Base-by-base conservation (phyloP, 805 yeast genomes). In the Yamadazyma takamatsuzukensis region DNA sequence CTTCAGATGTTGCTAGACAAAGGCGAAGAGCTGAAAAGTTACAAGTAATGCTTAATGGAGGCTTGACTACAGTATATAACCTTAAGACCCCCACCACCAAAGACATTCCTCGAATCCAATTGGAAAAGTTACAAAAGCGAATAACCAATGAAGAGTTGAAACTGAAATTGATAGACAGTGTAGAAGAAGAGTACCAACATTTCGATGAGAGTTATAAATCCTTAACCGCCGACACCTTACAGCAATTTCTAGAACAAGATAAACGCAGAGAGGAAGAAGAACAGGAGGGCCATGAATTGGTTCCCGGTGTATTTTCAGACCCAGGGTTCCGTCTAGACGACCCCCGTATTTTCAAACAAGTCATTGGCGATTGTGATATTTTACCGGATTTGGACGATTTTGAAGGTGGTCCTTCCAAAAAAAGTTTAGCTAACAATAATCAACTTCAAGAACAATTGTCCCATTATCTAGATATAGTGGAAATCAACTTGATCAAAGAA, bases 391-490 rank as follows among this genome's bases (percentile, higher is more conserved):
- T 51, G 8, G 56, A 47, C 11, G 36, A 44, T 19, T 23, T 31
- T 17, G 41, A 35, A 14, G 14, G 6, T 16, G 25, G 34, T 8
- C 39, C 41, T 14, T 38, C 46, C 10, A 44, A 55, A 5, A 54
- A 57, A 34, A 53, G 44, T 14, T 51, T 75, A 10, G 67, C 73
- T 6, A 69, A 76, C 43, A 74, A 76, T 47, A 66, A 77, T 7
- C 61, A 68, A 15, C 55, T 89, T 12, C 95, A 83, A 48, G 95
- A 87, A 27, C 79, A 77, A 49, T 62, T 90, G 21, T 83, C 93
- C 3, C 78, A 79, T 58, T 87, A 88, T 49, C 65, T 93, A 34
- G 97, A 93, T 52, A 70, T 78, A 0, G 87, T 90, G 1, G 98
- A 90, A 57, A 68, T 84, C 22, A 80, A 83, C 40, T 61, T 90